These are phyloP conservation scores for Lecanosticta acicola DNA, from an alignment of 2,329 filamentous ascomycete genomes.

Conservation along the genomic window DNA sequence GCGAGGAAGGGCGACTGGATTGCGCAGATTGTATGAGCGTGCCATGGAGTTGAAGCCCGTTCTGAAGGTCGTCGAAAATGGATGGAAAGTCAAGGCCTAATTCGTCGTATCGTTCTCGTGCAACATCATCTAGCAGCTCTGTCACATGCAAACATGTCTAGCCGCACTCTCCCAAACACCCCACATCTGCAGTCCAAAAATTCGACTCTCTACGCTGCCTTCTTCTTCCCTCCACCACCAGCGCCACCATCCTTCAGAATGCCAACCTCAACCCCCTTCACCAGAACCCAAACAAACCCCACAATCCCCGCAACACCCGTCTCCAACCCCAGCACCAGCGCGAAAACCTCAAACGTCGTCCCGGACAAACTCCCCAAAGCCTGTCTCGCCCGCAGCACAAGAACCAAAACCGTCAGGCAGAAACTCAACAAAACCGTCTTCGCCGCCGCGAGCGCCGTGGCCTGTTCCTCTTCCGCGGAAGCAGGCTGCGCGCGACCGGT, in stretches of 20 bases:
- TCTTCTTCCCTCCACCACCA: not conserved
- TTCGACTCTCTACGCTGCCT: not conserved
- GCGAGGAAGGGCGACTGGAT: constrained; percentile 4
- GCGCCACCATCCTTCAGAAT: not conserved
- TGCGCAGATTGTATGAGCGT: constrained; percentile 9
- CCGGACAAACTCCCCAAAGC: constrained; percentile 5
- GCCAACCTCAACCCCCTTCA: constrained; percentile 7
- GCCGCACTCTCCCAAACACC: not conserved
- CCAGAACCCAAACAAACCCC: constrained; percentile 5
- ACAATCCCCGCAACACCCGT: constrained; percentile 2
- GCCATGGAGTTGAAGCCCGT: constrained; percentile 9
- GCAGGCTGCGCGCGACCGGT: not conserved
- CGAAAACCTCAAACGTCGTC: constrained; percentile 10
- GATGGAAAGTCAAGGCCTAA: constrained; percentile 6
- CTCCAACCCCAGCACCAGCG: constrained; percentile 7
- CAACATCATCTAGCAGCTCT: not conserved
- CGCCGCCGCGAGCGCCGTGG: constrained; percentile 1
- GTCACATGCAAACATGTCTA: too few species aligned
- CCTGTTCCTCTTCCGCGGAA: not conserved
- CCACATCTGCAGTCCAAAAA: not conserved
- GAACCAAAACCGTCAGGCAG: constrained; percentile 4
- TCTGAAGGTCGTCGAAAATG: constrained; percentile 14
- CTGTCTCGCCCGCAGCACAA: constrained; percentile 7
- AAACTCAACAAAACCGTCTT: constrained; percentile 3
- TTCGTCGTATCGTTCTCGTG: not conserved